Percentiles rank a stretch among this genome's conserved stretches.
These are phyloP conservation scores for Kwoniella bestiolae DNA, from an alignment of 768 basidiomycete species.

Conservation along the genomic window DNA sequence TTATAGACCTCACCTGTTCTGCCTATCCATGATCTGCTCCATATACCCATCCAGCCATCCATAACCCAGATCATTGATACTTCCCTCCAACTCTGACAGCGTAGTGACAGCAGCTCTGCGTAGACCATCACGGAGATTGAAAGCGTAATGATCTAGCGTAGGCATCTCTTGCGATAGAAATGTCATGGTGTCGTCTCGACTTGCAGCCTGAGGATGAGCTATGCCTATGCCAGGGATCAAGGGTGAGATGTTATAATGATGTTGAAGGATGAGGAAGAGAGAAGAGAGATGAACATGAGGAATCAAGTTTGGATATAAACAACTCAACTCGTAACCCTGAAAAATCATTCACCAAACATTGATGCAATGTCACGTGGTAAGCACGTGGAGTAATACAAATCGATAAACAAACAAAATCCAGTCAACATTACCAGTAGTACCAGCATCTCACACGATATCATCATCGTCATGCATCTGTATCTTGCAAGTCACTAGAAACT, in stretches of 20 bases:
- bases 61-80: conserved; percentile 50
- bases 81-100: conserved; percentile 41
- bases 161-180: conserved; percentile 3
- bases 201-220: neutral
- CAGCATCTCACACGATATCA: neutral
- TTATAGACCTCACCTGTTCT: conserved; percentile 25
- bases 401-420: conserved; percentile 10
- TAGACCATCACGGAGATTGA: conserved; percentile 41
- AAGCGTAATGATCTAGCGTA: conserved; percentile 38
- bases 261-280: neutral
- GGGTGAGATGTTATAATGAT: neutral
- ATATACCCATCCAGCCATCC: conserved; percentile 55
- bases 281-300: conserved; percentile 3
- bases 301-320: conserved; percentile 21
- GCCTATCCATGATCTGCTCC: conserved; percentile 40
- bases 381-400: neutral
- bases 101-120: conserved; percentile 32
- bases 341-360: conserved; percentile 16
- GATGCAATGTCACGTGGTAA: conserved; percentile 9
- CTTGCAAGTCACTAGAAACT: neutral
- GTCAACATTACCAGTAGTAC: neutral
- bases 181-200: conserved; percentile 5
- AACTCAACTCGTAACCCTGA: conserved; percentile 14
- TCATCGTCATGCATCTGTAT: conserved; percentile 6
- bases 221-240: no score